Conservation (phyloP, 2,329 filamentous ascomycete genomes). For the Colletotrichum cordylinicola region DNA sequence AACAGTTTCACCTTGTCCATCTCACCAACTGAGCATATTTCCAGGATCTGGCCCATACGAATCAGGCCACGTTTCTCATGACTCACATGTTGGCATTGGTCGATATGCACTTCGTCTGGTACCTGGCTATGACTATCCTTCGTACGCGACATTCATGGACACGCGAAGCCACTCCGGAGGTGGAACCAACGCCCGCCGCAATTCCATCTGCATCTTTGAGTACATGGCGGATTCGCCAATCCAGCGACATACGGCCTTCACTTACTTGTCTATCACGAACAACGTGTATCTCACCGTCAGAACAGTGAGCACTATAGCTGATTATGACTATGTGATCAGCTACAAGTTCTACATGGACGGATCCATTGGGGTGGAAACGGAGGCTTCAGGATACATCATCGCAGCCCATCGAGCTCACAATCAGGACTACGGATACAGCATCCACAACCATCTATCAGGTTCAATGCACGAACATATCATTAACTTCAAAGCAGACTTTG, state of each 20-base stretch:
- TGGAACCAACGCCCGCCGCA: conserved; percentile 47
- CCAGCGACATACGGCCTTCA: conserved; percentile 47
- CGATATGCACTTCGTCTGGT: conserved; percentile 50
- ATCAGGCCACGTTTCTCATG: conserved; percentile 53
- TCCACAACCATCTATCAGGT: conserved; percentile 52
- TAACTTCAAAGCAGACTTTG: conserved; percentile 60
- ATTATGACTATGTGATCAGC: conserved; percentile 58
- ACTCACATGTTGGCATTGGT: conserved; percentile 54
- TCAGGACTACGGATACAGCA: conserved; percentile 53
- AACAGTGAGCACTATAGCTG: conserved; percentile 55
- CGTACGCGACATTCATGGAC: conserved; percentile 55
- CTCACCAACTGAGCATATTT: too few species aligned
- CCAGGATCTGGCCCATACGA: conserved; percentile 45
- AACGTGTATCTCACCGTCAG: conserved; percentile 52
- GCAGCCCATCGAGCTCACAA: conserved; percentile 50
- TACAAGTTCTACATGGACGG: conserved; percentile 59
- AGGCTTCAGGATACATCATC: conserved; percentile 61
- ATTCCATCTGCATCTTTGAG: conserved; percentile 63
- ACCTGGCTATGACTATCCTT: conserved; percentile 57
- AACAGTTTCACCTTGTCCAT: too few species aligned
- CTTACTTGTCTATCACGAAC: conserved; percentile 49
- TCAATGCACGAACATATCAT: conserved; percentile 62
- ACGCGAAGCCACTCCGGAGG: conserved; percentile 48
- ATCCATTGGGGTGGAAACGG: conserved; percentile 54
- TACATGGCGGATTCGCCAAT: conserved; percentile 54